Evolutionary conservation across 352 stramenopile species (phyloP).

Genomic region (Phytophthora crassamura): DNA sequence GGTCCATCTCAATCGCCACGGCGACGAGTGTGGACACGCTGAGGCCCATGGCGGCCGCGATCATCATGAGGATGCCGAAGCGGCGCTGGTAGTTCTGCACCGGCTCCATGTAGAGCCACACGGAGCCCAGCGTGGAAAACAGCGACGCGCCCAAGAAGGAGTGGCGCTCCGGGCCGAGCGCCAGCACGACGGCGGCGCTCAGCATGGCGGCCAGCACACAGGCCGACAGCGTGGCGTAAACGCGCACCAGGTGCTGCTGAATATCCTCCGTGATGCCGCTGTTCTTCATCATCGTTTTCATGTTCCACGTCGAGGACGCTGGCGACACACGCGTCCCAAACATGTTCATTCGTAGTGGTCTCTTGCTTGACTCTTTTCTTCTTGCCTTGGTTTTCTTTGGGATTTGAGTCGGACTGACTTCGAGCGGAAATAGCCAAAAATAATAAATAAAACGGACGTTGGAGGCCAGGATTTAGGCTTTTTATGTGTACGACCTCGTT

Average conservation of each 20-base stretch:
- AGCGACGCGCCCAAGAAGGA: constrained; percentile 60
- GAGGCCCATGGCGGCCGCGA: constrained; percentile 75
- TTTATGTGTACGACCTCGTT: too few species aligned
- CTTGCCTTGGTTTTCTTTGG: constrained; percentile 19
- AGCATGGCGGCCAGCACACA: constrained; percentile 66
- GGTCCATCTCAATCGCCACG: constrained; percentile 77
- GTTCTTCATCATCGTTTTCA: constrained; percentile 72
- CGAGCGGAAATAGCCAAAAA: neutral
- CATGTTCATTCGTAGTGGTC: constrained; percentile 28
- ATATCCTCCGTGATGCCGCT: constrained; percentile 72
- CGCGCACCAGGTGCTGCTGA: constrained; percentile 69
- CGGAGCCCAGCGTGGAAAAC: constrained; percentile 50
- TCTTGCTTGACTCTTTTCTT: constrained; percentile 3
- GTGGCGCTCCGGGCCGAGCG: constrained; percentile 43
- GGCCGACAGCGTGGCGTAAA: constrained; percentile 73
- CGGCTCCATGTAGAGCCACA: constrained; percentile 72
- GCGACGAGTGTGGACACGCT: constrained; percentile 77
- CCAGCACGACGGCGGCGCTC: constrained; percentile 46
- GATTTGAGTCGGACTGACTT: constrained; percentile 16
- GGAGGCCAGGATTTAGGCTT: too few species aligned
- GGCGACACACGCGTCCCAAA: constrained; percentile 34
- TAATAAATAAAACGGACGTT: too few species aligned
- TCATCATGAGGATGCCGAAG: constrained; percentile 72
- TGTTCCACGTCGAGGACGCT: constrained; percentile 39
- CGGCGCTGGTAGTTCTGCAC: constrained; percentile 60